phyloP scores from a whole-genome alignment of 345 rosid genomes.

The Acer yangbiense region DNA sequence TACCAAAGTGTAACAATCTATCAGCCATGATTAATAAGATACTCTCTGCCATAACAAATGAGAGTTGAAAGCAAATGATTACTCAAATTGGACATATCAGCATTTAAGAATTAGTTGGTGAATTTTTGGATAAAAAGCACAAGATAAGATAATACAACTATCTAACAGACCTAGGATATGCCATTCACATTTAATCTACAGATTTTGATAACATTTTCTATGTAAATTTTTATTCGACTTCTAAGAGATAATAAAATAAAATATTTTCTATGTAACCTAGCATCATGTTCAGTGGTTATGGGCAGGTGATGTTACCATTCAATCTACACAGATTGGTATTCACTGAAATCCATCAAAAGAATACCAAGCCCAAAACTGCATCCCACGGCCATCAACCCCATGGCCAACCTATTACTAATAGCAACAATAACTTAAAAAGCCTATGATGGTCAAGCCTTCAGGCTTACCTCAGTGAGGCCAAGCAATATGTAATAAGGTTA shows the following conservation, averaged over 20 bases:
- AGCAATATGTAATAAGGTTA: not conserved
- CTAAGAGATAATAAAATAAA: not conserved
- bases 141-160: not conserved
- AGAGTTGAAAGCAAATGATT: not conserved
- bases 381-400: not conserved
- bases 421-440: not conserved
- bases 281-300: not conserved
- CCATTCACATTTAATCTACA: not conserved
- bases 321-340: not conserved
- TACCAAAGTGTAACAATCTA: slow-evolving; percentile 31
- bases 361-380: not conserved
- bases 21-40: slow-evolving; percentile 9
- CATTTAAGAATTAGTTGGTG: not conserved
- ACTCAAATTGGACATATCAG: not conserved
- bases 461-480: not conserved
- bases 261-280: not conserved
- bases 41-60: not conserved
- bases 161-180: not conserved
- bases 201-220: not conserved
- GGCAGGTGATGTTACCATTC: not conserved
- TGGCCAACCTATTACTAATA: not conserved
- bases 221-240: not conserved
- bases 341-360: not conserved
- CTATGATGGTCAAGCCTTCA: not conserved
- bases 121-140: not conserved